Base-by-base conservation (phyloP, 805 yeast genomes). In the Starmerella bombicola region DNA sequence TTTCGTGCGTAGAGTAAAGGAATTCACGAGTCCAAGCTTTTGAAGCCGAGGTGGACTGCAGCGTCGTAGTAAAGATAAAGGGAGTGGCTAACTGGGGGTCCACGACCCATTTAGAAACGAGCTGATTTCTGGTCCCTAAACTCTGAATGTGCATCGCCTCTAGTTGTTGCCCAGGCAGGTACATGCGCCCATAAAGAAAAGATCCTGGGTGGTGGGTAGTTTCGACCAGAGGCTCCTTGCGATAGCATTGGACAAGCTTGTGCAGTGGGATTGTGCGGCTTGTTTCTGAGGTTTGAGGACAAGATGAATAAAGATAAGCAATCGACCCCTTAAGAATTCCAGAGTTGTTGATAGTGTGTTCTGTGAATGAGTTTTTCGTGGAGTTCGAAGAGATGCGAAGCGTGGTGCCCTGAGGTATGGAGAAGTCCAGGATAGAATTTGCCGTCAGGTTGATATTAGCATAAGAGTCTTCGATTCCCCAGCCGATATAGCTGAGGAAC, bases 1-100 rank as follows among this genome's bases (percentile, higher is more conserved):
- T 73, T 53, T 88, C 97, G 49, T 80, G 80, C 4, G 95, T 75
- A 7, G 93, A 80, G 57, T 76, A 83, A 2, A 86, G 69, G 47
- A 75, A 68, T 58, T 91, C 97, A 28, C 74, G 69, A 54, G 85
- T 95, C 55, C 77, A 67, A 30, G 55, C 56, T 21, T 66, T 60
- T 9, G 54, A 37, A 21, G 66, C 60, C 10, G 54, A 37, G 13
- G 37, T 16, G 6, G 37, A 30, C 24, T 49, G 51, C 22, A 42
- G 35, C 2, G 46, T 47, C 6, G 45, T 25, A 0, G 72, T 58
- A 8, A 49, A 23, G 4, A 74, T 64, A 13, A 76, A 72, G 40
- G 70, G 71, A 35, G 70, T 70, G 30, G 68, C 64, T 21, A 76
- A 53, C 29, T 66, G 67, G 7, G 74, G 71, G 49, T 75, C 82